Evolutionary conservation across 805 yeast genomes (phyloP).

Genomic region (Tetrapisispora namnaoensis): DNA sequence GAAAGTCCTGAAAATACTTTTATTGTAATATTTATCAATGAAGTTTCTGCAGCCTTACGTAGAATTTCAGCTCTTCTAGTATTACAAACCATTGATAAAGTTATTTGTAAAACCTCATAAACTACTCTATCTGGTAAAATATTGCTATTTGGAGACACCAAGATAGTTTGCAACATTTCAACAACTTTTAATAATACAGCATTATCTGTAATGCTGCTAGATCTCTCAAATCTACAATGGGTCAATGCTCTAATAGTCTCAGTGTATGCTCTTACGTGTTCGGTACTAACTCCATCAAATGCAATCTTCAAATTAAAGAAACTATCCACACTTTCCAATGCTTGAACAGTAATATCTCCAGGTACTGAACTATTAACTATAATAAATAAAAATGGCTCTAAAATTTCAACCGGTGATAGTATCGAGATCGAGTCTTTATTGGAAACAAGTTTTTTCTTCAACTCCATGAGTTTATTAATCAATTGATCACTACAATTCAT

Average conservation of each 20-base stretch:
- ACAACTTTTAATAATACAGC: constrained; percentile 79
- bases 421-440: background rate
- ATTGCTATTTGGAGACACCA: constrained; percentile 54
- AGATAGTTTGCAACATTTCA: constrained; percentile 56
- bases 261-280: constrained; percentile 50
- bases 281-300: constrained; percentile 38
- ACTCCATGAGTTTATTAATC: background rate
- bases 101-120: constrained; percentile 83
- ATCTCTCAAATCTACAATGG: constrained; percentile 91
- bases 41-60: constrained; percentile 79
- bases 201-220: constrained; percentile 87
- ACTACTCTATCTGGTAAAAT: constrained; percentile 72
- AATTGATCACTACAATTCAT: constrained; percentile 34
- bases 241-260: constrained; percentile 52
- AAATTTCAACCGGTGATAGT: constrained; percentile 44
- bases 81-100: constrained; percentile 85
- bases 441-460: background rate
- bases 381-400: constrained; percentile 80
- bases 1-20: constrained; percentile 55
- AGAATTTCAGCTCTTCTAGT: constrained; percentile 84
- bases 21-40: constrained; percentile 60
- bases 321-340: constrained; percentile 66
- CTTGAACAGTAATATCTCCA: constrained; percentile 75
- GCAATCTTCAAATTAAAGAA: constrained; percentile 63
- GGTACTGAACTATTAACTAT: constrained; percentile 78